phyloP scores from a whole-genome alignment of 73 alveolate genomes.

The Diophrys sp. region DNA sequence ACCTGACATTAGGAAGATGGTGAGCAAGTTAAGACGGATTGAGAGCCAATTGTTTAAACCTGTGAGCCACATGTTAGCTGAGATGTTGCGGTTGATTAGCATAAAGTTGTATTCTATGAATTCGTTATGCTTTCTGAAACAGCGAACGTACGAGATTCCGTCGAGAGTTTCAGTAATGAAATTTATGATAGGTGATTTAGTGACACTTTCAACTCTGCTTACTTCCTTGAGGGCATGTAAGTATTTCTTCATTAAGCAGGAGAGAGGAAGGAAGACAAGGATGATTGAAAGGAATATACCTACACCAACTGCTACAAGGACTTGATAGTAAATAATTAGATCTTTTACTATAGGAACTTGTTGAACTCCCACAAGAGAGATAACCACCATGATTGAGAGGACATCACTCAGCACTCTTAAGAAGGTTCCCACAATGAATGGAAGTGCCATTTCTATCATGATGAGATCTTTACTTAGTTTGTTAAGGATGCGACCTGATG shows the following conservation, averaged over 20 bases:
- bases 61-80: conserved; percentile 17
- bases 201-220: conserved; percentile 1
- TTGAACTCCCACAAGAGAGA: neutral
- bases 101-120: conserved; percentile 68
- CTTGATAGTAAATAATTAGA: neutral
- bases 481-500: conserved; percentile 90
- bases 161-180: conserved; percentile 78
- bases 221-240: conserved; percentile 8
- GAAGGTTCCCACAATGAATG: neutral
- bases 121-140: conserved; percentile 59
- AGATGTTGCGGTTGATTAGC: conserved; percentile 58
- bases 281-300: neutral
- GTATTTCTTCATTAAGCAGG: neutral
- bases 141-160: conserved; percentile 88
- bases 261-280: neutral
- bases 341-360: neutral
- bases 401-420: neutral
- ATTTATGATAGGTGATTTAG: conserved; percentile 71
- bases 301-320: neutral
- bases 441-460: conserved; percentile 8
- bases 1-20: conserved; percentile 4
- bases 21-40: neutral
- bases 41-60: conserved; percentile 8
- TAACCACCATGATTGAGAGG: neutral
- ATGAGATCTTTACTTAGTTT: conserved; percentile 69